Conservation (phyloP, 2,329 filamentous ascomycete species). For the Cladobotryum mycophilum region DNA sequence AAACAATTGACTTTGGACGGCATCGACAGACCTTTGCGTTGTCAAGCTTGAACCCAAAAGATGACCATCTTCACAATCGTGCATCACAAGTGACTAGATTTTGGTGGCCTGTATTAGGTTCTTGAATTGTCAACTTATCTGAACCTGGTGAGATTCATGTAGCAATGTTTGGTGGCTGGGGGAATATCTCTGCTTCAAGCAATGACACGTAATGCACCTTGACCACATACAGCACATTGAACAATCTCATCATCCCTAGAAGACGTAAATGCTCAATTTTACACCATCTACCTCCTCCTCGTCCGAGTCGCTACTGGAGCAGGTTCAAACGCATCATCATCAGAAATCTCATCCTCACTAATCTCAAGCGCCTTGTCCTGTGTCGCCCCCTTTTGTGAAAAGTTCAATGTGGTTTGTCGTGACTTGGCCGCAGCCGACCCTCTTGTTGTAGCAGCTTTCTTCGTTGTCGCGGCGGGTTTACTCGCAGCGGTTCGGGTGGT, state of each 20-base stretch:
- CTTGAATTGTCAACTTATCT: too few relatives aligned
- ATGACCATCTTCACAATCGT: too few relatives aligned
- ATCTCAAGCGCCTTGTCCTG: conserved; percentile 49
- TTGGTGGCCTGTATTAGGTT: too few relatives aligned
- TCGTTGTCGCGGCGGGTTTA: conserved; percentile 15
- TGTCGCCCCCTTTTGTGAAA: conserved; percentile 35
- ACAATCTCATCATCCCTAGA: not conserved
- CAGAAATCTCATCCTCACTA: conserved; percentile 60
- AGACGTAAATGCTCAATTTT: not conserved
- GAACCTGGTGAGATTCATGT: too few relatives aligned
- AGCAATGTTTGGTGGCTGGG: too few relatives aligned
- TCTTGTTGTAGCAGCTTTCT: conserved; percentile 20
- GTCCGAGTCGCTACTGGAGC: conserved; percentile 33
- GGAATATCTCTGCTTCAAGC: too few relatives aligned
- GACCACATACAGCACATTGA: not conserved
- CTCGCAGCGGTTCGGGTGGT: conserved; percentile 14
- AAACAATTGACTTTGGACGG: too few relatives aligned
- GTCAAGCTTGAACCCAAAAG: too few relatives aligned
- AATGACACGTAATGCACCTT: too few relatives aligned
- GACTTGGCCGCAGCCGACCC: conserved; percentile 12
- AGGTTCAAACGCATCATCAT: conserved; percentile 55
- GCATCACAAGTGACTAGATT: too few relatives aligned
- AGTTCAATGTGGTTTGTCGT: conserved; percentile 29
- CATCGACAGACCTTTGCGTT: too few relatives aligned
- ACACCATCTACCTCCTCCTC: conserved; percentile 22